These are phyloP conservation scores for Heliamphora pulchella DNA, from an alignment of 179 eudicot species.

Conservation along the genomic window DNA sequence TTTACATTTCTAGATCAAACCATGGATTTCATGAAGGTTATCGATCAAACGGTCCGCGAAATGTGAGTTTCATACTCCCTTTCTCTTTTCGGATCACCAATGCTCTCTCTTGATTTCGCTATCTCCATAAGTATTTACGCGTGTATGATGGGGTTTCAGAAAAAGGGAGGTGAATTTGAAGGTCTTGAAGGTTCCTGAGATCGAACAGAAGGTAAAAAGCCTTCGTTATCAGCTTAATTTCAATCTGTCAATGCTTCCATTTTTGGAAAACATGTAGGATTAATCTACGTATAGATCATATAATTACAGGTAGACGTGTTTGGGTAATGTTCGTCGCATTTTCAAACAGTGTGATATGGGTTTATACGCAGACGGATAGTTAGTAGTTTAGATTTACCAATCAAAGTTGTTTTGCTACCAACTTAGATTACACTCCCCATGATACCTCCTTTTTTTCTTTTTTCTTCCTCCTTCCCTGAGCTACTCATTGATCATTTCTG, in stretches of 20 bases:
- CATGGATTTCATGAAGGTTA: slow-evolving; percentile 98
- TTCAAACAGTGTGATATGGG: neutral
- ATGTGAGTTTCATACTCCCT: slow-evolving; percentile 37
- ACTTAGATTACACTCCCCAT: neutral
- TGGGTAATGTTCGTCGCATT: neutral
- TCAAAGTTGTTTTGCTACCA: neutral
- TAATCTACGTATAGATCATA: neutral
- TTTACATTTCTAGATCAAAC: slow-evolving; percentile 20
- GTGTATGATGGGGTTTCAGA: slow-evolving; percentile 32
- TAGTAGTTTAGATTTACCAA: neutral
- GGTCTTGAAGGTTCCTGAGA: slow-evolving; percentile 97
- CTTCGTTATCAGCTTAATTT: neutral
- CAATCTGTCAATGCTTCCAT: neutral
- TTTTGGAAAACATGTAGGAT: neutral
- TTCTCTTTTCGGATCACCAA: neutral
- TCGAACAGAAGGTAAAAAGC: slow-evolving; percentile 85
- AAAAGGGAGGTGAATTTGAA: slow-evolving; percentile 98
- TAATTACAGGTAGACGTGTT: neutral
- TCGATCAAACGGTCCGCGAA: slow-evolving; percentile 98
- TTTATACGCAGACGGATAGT: neutral
- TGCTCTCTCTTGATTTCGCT: neutral
- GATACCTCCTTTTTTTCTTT: neutral
- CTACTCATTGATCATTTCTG: neutral
- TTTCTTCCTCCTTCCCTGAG: neutral
- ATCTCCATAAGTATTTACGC: neutral